Base-by-base conservation (phyloP, 257 asterid species). In the Cinchona pubescens region DNA sequence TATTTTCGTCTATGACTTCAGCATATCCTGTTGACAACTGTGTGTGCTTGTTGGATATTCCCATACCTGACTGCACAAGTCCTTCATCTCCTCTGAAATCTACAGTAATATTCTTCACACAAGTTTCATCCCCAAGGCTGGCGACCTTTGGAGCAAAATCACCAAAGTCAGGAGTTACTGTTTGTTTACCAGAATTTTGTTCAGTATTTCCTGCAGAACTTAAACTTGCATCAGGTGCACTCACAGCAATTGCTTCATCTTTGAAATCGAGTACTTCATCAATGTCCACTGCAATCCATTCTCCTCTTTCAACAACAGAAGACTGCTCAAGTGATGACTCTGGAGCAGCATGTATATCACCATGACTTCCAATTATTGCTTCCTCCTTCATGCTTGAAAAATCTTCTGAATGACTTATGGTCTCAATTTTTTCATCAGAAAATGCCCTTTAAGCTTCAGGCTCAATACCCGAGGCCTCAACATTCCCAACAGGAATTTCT, bases 211-310 rank as follows among this genome's bases (percentile, higher is more conserved):
- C 81, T 71, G 78, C 46, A 78, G 51, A 71, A 61, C 75, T 67
- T 37, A 80, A 69, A 79, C 79, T 42, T 43, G 49, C 75, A 75
- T 27, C 68, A 43, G 79, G 46, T 55, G 58, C 75, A 79, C 79
- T 76, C 80, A 80, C 25, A 63, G 62, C 75, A 42, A 71, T 46
- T 67, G 30, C 73, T 75, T 76, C 85, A 45, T 69, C 82, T 49
- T 78, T 79, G 73, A 84, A 72, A 81, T 80, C 86, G 73, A 85
- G 61, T 59, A 79, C 87, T 53, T 55, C 80, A 75, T 81, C 86
- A 65, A 88, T 78, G 64, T 86, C 86, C 83, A 82, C 78, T 67
- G 55, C 89, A 70, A 51, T 65, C 73, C 76, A 76, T 72, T 88
- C 90, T 73, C 74, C 88, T 40, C 69, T 71, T 68, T 67, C 90